Evolutionary conservation across 116 monocot species (phyloP).

Genomic region (Trichopus zeylanicus): DNA sequence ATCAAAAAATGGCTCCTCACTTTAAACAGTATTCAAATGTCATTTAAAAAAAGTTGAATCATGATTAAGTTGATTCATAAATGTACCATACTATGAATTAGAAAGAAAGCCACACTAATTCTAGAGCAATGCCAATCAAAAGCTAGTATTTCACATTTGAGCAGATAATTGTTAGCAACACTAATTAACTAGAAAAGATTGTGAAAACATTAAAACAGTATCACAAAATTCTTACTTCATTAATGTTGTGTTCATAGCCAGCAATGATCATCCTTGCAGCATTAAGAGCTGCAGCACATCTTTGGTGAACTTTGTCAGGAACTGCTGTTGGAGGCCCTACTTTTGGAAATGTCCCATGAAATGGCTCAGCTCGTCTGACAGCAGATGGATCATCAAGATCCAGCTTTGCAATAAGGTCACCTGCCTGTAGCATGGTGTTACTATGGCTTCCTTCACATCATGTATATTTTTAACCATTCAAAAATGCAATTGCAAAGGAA

Average conservation of each 20-base stretch:
- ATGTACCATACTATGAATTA: no score
- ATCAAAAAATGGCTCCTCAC: no score
- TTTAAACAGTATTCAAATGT: no score
- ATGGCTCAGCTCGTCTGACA: slow-evolving; percentile 95
- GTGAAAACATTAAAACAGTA: neutral
- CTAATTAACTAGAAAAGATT: neutral
- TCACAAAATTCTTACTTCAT: slow-evolving; percentile 38
- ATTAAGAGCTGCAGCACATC: slow-evolving; percentile 73
- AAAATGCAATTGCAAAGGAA: neutral
- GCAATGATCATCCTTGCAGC: slow-evolving; percentile 96
- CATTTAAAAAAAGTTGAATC: no score
- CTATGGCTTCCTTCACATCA: neutral
- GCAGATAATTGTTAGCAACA: neutral
- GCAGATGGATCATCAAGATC: slow-evolving; percentile 94
- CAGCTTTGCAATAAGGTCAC: slow-evolving; percentile 83
- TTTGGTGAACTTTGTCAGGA: slow-evolving; percentile 93
- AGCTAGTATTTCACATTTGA: no score
- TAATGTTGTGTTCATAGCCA: slow-evolving; percentile 92
- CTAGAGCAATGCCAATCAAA: no score
- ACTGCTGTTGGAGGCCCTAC: slow-evolving; percentile 88
- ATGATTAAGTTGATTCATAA: no score
- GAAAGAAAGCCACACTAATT: no score
- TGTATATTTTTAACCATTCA: neutral
- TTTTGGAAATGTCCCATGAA: slow-evolving; percentile 62
- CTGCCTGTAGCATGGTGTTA: slow-evolving; percentile 42